A percentile compares a stretch with the other conserved stretches of the same genome.
phyloP scores from a whole-genome alignment of 495 filamentous ascomycete species.

The Hypoxylon fuscum region DNA sequence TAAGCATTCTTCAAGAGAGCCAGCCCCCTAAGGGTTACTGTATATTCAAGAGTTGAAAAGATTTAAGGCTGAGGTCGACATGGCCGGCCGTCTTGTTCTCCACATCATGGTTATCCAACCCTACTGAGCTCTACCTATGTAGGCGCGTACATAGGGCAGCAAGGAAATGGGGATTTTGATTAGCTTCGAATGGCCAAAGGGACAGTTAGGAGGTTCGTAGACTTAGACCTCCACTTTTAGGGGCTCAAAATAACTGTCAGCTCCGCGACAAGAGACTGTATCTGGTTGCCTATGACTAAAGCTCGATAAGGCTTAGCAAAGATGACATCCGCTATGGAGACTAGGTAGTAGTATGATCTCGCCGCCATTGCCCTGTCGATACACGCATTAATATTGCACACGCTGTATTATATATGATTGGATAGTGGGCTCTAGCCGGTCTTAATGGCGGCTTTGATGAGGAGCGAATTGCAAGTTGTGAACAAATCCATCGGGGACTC shows the following conservation, averaged over 20 bases:
- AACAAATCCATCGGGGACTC: not conserved
- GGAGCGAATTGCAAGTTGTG: not conserved
- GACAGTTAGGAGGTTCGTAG: not conserved
- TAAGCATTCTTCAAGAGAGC: conserved; percentile 11
- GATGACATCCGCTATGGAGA: conserved; percentile 3
- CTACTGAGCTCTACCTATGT: not conserved
- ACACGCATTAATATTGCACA: not conserved
- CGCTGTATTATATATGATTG: not conserved
- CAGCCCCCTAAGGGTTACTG: not conserved
- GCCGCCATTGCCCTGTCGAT: no score
- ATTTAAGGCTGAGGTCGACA: conserved; percentile 2
- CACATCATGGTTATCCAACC: not conserved
- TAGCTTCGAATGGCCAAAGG: not conserved
- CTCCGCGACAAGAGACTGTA: conserved; percentile 3
- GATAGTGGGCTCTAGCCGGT: not conserved
- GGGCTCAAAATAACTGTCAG: conserved; percentile 6
- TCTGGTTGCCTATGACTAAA: not conserved
- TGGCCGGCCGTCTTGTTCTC: not conserved
- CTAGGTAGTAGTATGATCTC: not conserved
- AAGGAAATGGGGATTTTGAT: no score
- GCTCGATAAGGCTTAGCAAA: conserved; percentile 17
- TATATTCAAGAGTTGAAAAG: conserved; percentile 2
- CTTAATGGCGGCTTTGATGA: no score
- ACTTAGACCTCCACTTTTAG: conserved; percentile 6
- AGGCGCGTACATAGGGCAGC: no score